phyloP scores from a whole-genome alignment of 495 filamentous ascomycete species.

The Eremomyces bilateralis region DNA sequence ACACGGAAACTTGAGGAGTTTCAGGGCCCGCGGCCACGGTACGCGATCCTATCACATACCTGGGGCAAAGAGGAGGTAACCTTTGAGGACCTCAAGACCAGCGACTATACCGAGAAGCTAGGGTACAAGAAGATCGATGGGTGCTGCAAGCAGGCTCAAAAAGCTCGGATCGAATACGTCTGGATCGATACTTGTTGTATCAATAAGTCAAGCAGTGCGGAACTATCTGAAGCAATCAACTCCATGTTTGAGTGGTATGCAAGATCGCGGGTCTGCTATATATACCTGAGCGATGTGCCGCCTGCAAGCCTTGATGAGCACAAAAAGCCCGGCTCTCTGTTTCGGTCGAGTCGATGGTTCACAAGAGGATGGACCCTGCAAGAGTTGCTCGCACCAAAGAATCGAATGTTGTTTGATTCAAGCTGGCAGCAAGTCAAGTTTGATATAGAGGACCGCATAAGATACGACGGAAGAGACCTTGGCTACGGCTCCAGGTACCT shows the following conservation, averaged over 20 bases:
- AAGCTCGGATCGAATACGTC: not conserved
- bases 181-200: conserved; percentile 13
- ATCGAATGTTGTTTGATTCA: too few relatives aligned
- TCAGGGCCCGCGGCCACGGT: not conserved
- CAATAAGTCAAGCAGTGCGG: conserved; percentile 4
- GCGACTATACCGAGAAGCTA: not conserved
- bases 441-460: too few relatives aligned
- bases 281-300: conserved; percentile 2
- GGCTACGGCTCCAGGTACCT: too few relatives aligned
- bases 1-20: not conserved
- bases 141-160: not conserved
- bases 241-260: conserved; percentile 5
- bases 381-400: too few relatives aligned
- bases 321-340: too few relatives aligned
- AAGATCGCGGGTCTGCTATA: conserved; percentile 1
- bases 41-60: conserved; percentile 8
- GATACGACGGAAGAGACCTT: too few relatives aligned
- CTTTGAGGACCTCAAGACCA: conserved; percentile 4
- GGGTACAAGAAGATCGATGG: conserved; percentile 1
- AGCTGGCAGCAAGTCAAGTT: too few relatives aligned
- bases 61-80: conserved; percentile 6
- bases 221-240: conserved; percentile 6
- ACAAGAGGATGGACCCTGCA: too few relatives aligned
- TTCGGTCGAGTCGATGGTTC: too few relatives aligned
- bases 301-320: too few relatives aligned